Evolutionary conservation across 2,329 filamentous ascomycete species (phyloP).

Genomic region (Aureobasidium sp.): DNA sequence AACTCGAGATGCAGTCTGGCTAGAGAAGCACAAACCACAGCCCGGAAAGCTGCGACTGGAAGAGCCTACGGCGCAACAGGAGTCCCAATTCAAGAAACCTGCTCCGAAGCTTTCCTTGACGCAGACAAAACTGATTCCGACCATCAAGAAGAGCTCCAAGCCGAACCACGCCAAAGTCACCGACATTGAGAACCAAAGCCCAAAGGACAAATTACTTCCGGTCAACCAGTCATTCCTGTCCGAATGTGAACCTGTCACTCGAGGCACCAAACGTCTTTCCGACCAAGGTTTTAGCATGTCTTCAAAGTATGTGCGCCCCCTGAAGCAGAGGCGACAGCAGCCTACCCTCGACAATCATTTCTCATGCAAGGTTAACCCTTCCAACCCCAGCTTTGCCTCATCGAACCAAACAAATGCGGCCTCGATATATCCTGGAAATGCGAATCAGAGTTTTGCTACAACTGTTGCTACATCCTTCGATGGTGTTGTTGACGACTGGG

Average conservation of each 20-base stretch:
- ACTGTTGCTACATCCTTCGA: background rate
- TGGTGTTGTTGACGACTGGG: background rate
- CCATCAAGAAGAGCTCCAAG: background rate
- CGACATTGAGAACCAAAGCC: background rate
- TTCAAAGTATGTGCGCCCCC: background rate
- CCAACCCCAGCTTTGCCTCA: background rate
- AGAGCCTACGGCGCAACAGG: background rate
- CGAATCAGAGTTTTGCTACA: background rate
- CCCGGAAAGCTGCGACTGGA: background rate
- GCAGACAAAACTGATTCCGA: slow-evolving; percentile 2
- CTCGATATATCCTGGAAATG: background rate
- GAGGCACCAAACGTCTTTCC: background rate
- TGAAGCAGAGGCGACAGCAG: slow-evolving; percentile 2
- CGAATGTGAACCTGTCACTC: background rate
- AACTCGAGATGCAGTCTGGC: background rate
- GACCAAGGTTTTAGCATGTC: background rate
- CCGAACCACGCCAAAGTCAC: background rate
- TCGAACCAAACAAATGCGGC: background rate
- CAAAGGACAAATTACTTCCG: background rate
- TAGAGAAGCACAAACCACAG: slow-evolving; percentile 4
- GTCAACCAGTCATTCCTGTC: background rate
- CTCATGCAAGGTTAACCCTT: background rate
- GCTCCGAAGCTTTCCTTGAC: background rate
- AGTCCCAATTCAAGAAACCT: background rate
- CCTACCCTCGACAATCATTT: background rate